Percentiles rank a stretch among this genome's conserved stretches.
These are phyloP conservation scores for Ilyonectria destructans DNA, from an alignment of 2,329 filamentous ascomycete genomes.

Conservation along the genomic window DNA sequence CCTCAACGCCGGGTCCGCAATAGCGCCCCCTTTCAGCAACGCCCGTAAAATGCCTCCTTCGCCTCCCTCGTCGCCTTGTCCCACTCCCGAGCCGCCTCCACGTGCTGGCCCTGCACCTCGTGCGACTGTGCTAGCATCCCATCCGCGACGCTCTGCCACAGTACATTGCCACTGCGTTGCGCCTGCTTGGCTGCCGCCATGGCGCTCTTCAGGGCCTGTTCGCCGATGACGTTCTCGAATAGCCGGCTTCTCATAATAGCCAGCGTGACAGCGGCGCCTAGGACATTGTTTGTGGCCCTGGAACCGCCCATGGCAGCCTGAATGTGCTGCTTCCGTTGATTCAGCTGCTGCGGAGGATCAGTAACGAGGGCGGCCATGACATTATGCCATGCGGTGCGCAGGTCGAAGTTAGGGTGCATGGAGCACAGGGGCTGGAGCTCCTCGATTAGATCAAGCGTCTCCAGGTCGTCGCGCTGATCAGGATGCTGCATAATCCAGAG, in stretches of 20 bases:
- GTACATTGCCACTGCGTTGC: conserved; percentile 77
- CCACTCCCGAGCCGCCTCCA: conserved; percentile 59
- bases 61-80: conserved; percentile 61
- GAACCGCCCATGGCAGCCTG: conserved; percentile 80
- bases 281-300: conserved; percentile 80
- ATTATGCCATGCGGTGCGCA: conserved; percentile 84
- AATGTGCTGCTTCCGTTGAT: conserved; percentile 85
- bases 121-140: conserved; percentile 84
- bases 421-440: conserved; percentile 78
- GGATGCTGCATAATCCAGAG: conserved; percentile 81
- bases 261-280: conserved; percentile 87
- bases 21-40: conserved; percentile 42
- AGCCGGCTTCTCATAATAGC: conserved; percentile 89
- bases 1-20: conserved; percentile 44
- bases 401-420: conserved; percentile 80
- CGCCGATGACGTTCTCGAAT: conserved; percentile 86
- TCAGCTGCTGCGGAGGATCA: conserved; percentile 76
- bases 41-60: conserved; percentile 59
- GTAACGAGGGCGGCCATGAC: conserved; percentile 79
- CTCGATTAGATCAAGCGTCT: conserved; percentile 75
- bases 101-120: conserved; percentile 78
- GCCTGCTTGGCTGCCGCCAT: conserved; percentile 79
- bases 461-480: conserved; percentile 69
- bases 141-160: conserved; percentile 87
- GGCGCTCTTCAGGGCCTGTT: conserved; percentile 84